Evolutionary conservation across 345 rosid genomes (phyloP).

Genomic region (Syzygium jambos): DNA sequence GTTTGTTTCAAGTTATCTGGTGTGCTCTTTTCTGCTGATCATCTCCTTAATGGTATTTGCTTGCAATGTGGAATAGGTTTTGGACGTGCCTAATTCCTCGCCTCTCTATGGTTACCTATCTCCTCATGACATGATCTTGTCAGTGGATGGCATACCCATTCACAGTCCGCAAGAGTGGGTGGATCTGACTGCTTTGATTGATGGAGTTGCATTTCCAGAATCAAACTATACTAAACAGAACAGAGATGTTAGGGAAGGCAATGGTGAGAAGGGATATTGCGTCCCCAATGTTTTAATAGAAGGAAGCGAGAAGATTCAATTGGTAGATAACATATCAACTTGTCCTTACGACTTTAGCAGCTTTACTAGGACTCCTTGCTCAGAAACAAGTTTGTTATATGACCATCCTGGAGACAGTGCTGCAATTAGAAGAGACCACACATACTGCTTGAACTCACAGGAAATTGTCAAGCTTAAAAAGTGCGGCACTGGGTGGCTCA

Average conservation of each 20-base stretch:
- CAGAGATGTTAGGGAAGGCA: slow-evolving; percentile 11
- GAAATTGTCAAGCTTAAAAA: slow-evolving; percentile 59
- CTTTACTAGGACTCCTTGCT: slow-evolving; percentile 40
- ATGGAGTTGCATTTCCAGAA: slow-evolving; percentile 22
- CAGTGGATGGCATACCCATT: slow-evolving; percentile 57
- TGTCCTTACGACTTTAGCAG: slow-evolving; percentile 52
- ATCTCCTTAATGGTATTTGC: neutral
- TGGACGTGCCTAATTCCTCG: slow-evolving; percentile 53
- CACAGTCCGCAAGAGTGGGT: slow-evolving; percentile 58
- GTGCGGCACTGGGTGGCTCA: slow-evolving; percentile 51
- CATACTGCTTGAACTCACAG: slow-evolving; percentile 55
- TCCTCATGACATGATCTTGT: slow-evolving; percentile 60
- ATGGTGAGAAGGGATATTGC: slow-evolving; percentile 65
- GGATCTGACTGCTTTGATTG: slow-evolving; percentile 29
- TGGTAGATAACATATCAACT: slow-evolving; percentile 22
- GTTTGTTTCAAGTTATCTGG: neutral
- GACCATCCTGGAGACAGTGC: slow-evolving; percentile 10
- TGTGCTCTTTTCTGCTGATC: neutral
- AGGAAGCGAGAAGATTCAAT: slow-evolving; percentile 25
- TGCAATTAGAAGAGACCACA: slow-evolving; percentile 8
- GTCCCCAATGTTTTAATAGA: slow-evolving; percentile 41
- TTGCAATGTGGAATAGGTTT: slow-evolving; percentile 34
- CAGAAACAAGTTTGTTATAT: slow-evolving; percentile 3
- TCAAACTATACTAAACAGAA: slow-evolving; percentile 25
- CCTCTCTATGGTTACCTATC: slow-evolving; percentile 70